A percentile compares a stretch with the other conserved stretches of the same genome.
Conservation (phyloP, 2,329 filamentous ascomycete genomes). For the Clathrospora elynae region DNA sequence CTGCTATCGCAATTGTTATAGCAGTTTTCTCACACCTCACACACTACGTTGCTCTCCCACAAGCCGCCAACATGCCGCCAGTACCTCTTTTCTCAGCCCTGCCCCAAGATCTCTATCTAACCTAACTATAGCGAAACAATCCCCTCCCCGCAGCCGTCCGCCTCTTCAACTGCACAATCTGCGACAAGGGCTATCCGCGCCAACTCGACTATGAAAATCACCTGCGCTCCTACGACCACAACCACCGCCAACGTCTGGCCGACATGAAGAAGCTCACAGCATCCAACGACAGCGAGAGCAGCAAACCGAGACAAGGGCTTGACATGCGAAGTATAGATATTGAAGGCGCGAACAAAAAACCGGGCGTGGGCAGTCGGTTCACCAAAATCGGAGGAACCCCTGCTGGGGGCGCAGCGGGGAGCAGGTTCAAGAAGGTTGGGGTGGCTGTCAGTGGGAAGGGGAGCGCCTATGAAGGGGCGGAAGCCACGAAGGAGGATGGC, state of each 20-base stretch:
- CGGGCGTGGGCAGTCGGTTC: slow-evolving; percentile 29
- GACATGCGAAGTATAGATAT: slow-evolving; percentile 36
- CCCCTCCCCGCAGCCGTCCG: slow-evolving; percentile 52
- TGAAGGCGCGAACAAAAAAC: slow-evolving; percentile 24
- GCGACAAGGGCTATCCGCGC: slow-evolving; percentile 88
- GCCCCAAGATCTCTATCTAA: slow-evolving; percentile 48
- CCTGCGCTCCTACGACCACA: slow-evolving; percentile 91
- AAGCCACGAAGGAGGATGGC: slow-evolving; percentile 3
- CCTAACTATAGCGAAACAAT: slow-evolving; percentile 45
- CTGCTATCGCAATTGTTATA: too few species aligned
- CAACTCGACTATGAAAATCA: slow-evolving; percentile 97
- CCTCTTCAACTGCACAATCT: slow-evolving; percentile 65
- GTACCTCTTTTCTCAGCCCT: slow-evolving; percentile 5
- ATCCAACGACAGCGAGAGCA: slow-evolving; percentile 31
- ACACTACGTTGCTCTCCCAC: not conserved
- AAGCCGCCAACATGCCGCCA: slow-evolving; percentile 23
- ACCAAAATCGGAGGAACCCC: slow-evolving; percentile 34
- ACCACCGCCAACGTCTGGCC: slow-evolving; percentile 74
- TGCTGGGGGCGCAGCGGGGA: slow-evolving; percentile 23
- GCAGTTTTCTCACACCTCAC: not conserved
- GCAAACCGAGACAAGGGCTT: slow-evolving; percentile 24
- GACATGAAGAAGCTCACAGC: slow-evolving; percentile 74
- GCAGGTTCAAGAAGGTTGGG: slow-evolving; percentile 75
- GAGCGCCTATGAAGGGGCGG: slow-evolving; percentile 2
- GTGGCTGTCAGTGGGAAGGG: slow-evolving; percentile 25